phyloP scores from a whole-genome alignment of 768 basidiomycete genomes.

The Russula ochroleuca region DNA sequence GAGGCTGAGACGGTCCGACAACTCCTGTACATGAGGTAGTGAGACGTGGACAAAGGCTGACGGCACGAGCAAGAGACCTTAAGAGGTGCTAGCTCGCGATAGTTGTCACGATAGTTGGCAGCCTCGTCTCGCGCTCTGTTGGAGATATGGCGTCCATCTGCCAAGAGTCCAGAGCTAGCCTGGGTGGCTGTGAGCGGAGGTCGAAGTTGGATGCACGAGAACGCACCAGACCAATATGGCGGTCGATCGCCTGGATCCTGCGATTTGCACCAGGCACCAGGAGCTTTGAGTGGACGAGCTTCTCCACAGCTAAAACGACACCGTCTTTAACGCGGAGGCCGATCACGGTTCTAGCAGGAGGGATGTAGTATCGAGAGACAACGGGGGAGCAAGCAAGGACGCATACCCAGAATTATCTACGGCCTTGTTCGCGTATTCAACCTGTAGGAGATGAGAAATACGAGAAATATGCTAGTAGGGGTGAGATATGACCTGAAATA shows the following conservation, averaged over 20 bases:
- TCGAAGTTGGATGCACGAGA: neutral
- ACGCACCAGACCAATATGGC: slow-evolving; percentile 85
- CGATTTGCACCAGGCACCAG: slow-evolving; percentile 89
- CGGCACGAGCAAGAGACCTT: slow-evolving; percentile 51
- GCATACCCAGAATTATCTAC: slow-evolving; percentile 95
- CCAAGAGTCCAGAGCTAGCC: slow-evolving; percentile 91
- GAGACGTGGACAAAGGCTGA: slow-evolving; percentile 1
- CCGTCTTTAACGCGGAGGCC: slow-evolving; percentile 94
- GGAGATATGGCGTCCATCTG: slow-evolving; percentile 86
- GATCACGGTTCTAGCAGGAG: slow-evolving; percentile 74
- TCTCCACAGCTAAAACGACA: slow-evolving; percentile 94
- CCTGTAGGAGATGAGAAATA: slow-evolving; percentile 43
- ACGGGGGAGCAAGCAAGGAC: neutral
- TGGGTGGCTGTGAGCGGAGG: slow-evolving; percentile 33
- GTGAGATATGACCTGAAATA: slow-evolving; percentile 73
- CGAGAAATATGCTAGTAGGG: slow-evolving; percentile 8
- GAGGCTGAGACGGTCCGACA: slow-evolving; percentile 77
- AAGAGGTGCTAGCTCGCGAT: slow-evolving; percentile 69
- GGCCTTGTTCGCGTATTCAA: slow-evolving; percentile 98
- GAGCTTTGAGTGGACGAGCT: slow-evolving; percentile 92
- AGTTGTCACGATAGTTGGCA: slow-evolving; percentile 61
- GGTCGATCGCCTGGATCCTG: slow-evolving; percentile 89
- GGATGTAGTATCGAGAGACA: neutral
- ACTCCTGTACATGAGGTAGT: slow-evolving; percentile 38
- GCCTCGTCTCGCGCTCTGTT: slow-evolving; percentile 85